Evolutionary conservation across 495 filamentous ascomycete species (phyloP).

Genomic region (Darksidea phi): DNA sequence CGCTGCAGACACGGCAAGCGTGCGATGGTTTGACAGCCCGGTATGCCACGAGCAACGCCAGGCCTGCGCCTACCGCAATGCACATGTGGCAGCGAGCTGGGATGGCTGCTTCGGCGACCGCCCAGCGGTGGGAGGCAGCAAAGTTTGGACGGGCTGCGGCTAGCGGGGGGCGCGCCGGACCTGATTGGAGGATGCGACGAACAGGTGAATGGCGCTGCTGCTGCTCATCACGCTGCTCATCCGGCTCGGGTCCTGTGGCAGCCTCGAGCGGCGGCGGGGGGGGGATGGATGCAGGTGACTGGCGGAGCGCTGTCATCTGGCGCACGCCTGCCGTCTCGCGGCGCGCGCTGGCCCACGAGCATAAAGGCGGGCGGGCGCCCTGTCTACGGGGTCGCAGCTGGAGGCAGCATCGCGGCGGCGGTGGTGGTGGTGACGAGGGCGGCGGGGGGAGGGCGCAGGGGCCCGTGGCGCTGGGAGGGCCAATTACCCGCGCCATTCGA

Average conservation of each 20-base stretch:
- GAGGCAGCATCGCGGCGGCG: neutral
- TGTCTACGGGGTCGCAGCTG: neutral
- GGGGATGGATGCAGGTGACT: neutral
- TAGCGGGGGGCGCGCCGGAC: neutral
- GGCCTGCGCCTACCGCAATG: slow-evolving; percentile 5
- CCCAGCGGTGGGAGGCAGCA: slow-evolving; percentile 2
- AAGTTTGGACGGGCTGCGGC: slow-evolving; percentile 5
- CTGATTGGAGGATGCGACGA: neutral
- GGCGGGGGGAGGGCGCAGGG: too few relatives aligned
- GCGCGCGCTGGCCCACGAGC: neutral
- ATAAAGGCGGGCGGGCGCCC: neutral
- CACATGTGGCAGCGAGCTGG: slow-evolving; percentile 22
- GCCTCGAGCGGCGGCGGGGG: neutral
- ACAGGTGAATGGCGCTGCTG: neutral
- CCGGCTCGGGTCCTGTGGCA: neutral
- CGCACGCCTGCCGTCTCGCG: neutral
- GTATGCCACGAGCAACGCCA: too few relatives aligned
- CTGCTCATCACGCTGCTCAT: neutral
- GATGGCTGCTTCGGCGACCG: slow-evolving; percentile 4
- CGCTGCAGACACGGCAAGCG: too few relatives aligned
- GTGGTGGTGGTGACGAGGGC: too few relatives aligned
- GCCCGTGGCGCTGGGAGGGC: slow-evolving; percentile 2
- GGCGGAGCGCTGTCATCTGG: neutral
- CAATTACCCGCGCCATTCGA: slow-evolving; percentile 3
- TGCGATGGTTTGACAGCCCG: too few relatives aligned